phyloP scores from a whole-genome alignment of 805 yeast species.

The Candida mattraensis region DNA sequence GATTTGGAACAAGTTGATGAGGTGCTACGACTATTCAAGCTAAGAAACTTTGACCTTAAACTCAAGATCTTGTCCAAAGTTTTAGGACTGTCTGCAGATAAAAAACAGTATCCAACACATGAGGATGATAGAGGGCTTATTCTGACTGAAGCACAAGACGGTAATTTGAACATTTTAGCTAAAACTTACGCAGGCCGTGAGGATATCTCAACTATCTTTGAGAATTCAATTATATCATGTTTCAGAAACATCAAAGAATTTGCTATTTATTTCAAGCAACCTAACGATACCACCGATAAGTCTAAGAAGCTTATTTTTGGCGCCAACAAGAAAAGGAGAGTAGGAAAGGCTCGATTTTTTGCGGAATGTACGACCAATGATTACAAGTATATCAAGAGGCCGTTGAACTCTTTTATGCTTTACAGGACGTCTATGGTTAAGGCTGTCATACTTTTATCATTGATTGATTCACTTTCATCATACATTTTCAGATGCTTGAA shows the following conservation, averaged over 20 bases:
- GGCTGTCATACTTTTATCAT: constrained; percentile 33
- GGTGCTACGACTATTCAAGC: constrained; percentile 23
- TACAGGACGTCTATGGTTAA: constrained; percentile 45
- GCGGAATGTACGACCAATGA: constrained; percentile 2
- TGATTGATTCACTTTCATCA: constrained; percentile 25
- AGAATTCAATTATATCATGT: constrained; percentile 22
- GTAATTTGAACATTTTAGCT: constrained; percentile 17
- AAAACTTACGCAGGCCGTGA: constrained; percentile 33
- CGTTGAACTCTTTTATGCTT: constrained; percentile 48
- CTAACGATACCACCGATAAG: constrained; percentile 18
- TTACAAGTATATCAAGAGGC: constrained; percentile 39
- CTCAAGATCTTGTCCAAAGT: constrained; percentile 22
- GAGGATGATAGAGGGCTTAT: constrained; percentile 22
- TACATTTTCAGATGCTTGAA: constrained; percentile 18
- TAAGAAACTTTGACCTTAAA: constrained; percentile 26
- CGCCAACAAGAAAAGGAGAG: constrained; percentile 7
- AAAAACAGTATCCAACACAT: constrained; percentile 16
- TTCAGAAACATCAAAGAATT: constrained; percentile 25
- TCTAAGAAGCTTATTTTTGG: constrained; percentile 5
- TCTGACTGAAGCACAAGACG: constrained; percentile 20
- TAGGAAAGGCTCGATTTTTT: constrained; percentile 2
- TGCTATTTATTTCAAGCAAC: constrained; percentile 26
- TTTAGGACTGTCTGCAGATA: constrained; percentile 12
- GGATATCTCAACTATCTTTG: constrained; percentile 13
- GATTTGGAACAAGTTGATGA: constrained; percentile 19